Conservation (phyloP, 768 basidiomycete genomes). For the Tylopilus balloui region DNA sequence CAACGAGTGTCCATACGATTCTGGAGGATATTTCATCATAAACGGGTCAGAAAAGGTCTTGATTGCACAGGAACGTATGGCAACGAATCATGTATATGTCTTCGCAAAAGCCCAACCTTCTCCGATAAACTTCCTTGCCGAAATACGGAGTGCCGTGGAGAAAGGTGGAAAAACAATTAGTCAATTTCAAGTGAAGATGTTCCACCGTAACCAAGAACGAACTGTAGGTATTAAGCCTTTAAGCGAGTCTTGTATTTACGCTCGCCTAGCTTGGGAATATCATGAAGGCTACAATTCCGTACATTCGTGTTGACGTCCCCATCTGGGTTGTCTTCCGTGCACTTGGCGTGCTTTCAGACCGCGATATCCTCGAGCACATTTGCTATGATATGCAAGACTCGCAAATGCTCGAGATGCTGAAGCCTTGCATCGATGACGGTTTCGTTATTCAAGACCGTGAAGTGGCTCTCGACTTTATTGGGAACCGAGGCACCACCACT, state of each 20-base stretch:
- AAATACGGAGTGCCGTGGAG: constrained; percentile 96
- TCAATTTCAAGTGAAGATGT: constrained; percentile 97
- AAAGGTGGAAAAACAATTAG: constrained; percentile 98
- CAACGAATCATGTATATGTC: constrained; percentile 98
- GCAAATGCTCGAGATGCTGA: constrained; percentile 96
- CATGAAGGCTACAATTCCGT: constrained; percentile 96
- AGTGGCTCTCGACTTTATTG: constrained; percentile 96
- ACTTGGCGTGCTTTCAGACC: constrained; percentile 94
- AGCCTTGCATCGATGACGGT: constrained; percentile 97
- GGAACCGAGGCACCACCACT: constrained; percentile 93
- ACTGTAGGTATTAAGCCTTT: constrained; percentile 49
- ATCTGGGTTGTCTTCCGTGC: constrained; percentile 99
- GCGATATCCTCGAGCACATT: constrained; percentile 96
- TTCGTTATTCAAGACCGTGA: constrained; percentile 98
- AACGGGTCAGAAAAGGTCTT: constrained; percentile 99
- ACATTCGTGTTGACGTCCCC: constrained; percentile 97
- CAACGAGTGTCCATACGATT: constrained; percentile 98
- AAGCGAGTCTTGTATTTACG: not conserved
- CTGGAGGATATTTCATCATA: constrained; percentile 99
- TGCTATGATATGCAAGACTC: constrained; percentile 97
- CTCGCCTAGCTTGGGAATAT: constrained; percentile 70
- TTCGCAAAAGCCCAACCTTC: constrained; percentile 98
- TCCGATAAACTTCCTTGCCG: constrained; percentile 91
- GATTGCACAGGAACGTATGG: constrained; percentile 99
- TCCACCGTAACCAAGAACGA: constrained; percentile 84